phyloP scores from a whole-genome alignment of 192 early-diverging fungal species.

The Linnemannia zychae region DNA sequence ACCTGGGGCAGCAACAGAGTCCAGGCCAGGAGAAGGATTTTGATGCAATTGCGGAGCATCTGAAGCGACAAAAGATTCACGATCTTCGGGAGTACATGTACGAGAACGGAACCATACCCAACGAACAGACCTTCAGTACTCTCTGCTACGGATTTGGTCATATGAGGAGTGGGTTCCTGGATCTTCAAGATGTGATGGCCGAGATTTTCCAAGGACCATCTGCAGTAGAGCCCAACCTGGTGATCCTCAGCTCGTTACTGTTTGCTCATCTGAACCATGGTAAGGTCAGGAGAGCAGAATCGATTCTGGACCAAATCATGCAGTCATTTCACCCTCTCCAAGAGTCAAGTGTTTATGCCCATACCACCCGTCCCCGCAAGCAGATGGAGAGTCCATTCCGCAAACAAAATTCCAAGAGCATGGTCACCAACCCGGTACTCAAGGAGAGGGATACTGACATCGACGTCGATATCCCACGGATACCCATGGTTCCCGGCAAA shows the following conservation, averaged over 20 bases:
- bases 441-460: background rate
- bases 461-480: background rate
- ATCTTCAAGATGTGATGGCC: conserved; percentile 18
- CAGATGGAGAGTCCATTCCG: conserved; percentile 14
- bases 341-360: background rate
- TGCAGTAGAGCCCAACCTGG: conserved; percentile 15
- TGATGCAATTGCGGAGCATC: background rate
- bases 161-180: conserved; percentile 35
- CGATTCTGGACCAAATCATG: conserved; percentile 35
- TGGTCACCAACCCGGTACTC: background rate
- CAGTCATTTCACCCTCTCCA: conserved; percentile 8
- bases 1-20: background rate
- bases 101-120: background rate
- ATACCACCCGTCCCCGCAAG: background rate
- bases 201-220: conserved; percentile 17
- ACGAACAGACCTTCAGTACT: conserved; percentile 35
- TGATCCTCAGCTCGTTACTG: conserved; percentile 34
- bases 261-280: conserved; percentile 51
- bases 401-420: background rate
- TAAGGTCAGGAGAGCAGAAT: conserved; percentile 19
- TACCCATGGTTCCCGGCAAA: conserved; percentile 33
- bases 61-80: conserved; percentile 27
- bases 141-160: conserved; percentile 45
- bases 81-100: conserved; percentile 34
- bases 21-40: background rate